Base-by-base conservation (phyloP, 2,329 filamentous ascomycete genomes). In the Pseudopyrenochaeta lycopersici region DNA sequence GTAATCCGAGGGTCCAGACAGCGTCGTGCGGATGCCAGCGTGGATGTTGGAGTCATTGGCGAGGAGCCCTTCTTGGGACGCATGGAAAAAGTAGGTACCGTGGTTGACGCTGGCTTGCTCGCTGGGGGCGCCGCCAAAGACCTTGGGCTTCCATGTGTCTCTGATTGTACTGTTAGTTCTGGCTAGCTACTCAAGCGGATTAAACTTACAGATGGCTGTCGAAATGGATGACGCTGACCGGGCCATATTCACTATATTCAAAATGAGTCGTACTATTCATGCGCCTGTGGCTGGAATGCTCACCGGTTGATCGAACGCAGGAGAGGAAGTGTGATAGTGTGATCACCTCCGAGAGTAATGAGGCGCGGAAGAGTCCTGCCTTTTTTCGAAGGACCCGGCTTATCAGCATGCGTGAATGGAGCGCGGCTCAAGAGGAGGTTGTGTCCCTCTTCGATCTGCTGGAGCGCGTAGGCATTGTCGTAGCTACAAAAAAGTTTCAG, bases 11-110 rank as follows among this genome's bases (percentile, higher is more conserved):
- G 88, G 87, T 0, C 90, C 90, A 54, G 86, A 90, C 15, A 95
- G 81, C 2, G 90, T 95, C 0, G 91, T 95, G 50, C 91, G 87
- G 73, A 96, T 95, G 33, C 91, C 91, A 14, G 90, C 91, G 73
- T 96, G 91, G 76, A 96, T 92, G 77, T 92, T 94, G 63, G 86
- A 89, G 79, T 95, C 90, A 70, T 95, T 96, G 58, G 83, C 83
- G 17, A 96, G 81, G 14, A 95, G 81, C 2, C 91, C 91, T 72
- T 95, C 90, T 76, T 88, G 85, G 1, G 88, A 78, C 0, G 91
- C 91, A 72, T 94, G 90, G 78, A 89, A 95, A 78, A 96, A 96
- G 80, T 95, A 95, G 1, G 91, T 95, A 36, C 91, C 91, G 77
- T 95, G 90, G 78, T 95, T 96, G 78, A 96, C 88, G 60, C 83